phyloP scores from a whole-genome alignment of 1,284 basidiomycete genomes.

The Austroboletus niveus region DNA sequence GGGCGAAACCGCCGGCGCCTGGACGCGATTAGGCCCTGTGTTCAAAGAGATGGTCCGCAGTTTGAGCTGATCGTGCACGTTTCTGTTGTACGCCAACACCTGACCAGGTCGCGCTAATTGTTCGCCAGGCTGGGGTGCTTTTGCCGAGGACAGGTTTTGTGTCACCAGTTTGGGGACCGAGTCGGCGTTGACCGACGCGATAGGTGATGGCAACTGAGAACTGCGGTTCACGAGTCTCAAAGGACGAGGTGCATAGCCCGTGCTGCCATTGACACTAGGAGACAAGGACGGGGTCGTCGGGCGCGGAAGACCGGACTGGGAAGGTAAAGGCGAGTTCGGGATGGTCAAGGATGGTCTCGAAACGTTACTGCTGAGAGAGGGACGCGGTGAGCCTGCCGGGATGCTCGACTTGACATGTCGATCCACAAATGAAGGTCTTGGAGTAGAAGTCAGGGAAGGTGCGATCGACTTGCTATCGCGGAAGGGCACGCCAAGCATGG shows the following conservation, averaged over 20 bases:
- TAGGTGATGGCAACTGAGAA: conserved; percentile 13
- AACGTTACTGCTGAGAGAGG: conserved; percentile 12
- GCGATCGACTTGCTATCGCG: conserved; percentile 5
- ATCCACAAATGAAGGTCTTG: conserved; percentile 13
- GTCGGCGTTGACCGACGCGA: conserved; percentile 12
- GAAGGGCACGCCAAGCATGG: conserved; percentile 8
- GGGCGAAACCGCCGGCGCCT: conserved; percentile 11
- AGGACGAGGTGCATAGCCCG: conserved; percentile 21
- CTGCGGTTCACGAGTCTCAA: conserved; percentile 23
- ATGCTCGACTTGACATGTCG: conserved; percentile 12
- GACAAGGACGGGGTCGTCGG: conserved; percentile 22
- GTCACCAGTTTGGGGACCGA: conserved; percentile 7
- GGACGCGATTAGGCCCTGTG: conserved; percentile 5
- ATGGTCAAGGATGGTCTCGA: conserved; percentile 29
- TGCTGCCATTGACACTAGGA: not conserved
- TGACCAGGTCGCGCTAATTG: conserved; percentile 27
- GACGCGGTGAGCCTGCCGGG: conserved; percentile 14
- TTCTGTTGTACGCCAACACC: conserved; percentile 38
- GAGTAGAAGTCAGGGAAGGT: conserved; percentile 10
- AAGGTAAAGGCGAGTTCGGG: conserved; percentile 20
- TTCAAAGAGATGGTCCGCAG: conserved; percentile 21
- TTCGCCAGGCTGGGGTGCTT: conserved; percentile 34
- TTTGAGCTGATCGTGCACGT: conserved; percentile 40
- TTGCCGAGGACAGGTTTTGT: conserved; percentile 12
- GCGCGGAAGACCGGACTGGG: conserved; percentile 18